phyloP scores from a whole-genome alignment of 164 flowering plant genomes.

The Saururus chinensis region DNA sequence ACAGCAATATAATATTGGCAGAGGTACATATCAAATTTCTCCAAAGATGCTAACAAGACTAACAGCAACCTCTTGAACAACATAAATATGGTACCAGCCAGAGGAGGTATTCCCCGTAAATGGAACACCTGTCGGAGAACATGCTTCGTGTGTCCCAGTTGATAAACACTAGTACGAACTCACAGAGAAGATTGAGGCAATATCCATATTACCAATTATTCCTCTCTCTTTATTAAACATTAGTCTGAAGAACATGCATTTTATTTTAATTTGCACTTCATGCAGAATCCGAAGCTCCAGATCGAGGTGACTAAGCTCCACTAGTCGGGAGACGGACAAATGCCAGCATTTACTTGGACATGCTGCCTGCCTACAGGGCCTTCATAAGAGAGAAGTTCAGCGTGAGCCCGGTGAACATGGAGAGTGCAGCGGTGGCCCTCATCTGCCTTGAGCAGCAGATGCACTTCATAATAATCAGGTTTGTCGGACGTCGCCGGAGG shows the following conservation, averaged over 20 bases:
- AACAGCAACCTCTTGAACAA: constrained; percentile 1
- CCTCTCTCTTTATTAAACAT: too few relatives aligned
- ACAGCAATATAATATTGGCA: constrained; percentile 43
- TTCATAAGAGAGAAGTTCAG: constrained; percentile 20
- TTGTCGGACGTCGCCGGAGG: constrained; percentile 31
- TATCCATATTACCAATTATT: background rate
- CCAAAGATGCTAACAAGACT: background rate
- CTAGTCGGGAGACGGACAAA: constrained; percentile 20
- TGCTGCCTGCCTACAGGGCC: constrained; percentile 16
- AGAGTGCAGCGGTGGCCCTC: constrained; percentile 24
- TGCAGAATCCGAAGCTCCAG: constrained; percentile 32
- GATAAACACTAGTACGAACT: background rate
- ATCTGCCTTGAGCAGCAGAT: constrained; percentile 17
- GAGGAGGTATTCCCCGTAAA: constrained; percentile 7
- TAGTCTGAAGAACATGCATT: background rate
- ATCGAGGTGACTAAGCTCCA: constrained; percentile 35
- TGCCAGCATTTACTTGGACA: constrained; percentile 19
- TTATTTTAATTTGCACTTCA: too few relatives aligned
- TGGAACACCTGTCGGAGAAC: constrained; percentile 4
- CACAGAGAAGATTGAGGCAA: constrained; percentile 6
- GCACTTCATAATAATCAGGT: constrained; percentile 23
- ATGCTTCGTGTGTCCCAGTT: constrained; percentile 7
- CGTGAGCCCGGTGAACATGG: constrained; percentile 24
- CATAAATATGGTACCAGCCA: constrained; percentile 10
- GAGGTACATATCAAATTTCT: constrained; percentile 27